Evolutionary conservation across 1,284 basidiomycete genomes (phyloP), one percentile per base, ranked within the genome.

Genomic region (Mycena sp.): DNA sequence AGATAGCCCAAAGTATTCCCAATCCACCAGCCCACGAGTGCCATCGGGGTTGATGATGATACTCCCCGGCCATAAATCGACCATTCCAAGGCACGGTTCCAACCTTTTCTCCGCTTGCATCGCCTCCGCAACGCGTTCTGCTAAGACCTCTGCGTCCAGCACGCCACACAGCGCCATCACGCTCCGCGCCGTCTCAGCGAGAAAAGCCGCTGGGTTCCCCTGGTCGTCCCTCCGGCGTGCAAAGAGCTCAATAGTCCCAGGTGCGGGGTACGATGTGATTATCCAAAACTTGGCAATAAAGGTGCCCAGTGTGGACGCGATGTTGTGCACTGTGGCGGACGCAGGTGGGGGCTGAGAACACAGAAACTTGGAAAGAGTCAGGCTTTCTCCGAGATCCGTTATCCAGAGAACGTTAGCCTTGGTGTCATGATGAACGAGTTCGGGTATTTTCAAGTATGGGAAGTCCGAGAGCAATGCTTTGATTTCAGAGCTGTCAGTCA

Each of bases 1-100:
- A 10, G 73, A 72, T 28, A 62, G 55, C 37, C 74, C 72, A 55
- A 75, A 75, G 57, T 75, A 72, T 45, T 74, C 74, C 74, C 73
- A 74, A 49, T 74, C 73, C 17, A 75, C 67, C 43, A 75, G 66
- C 6, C 72, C 69, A 37, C 63, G 69, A 11, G 49, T 58, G 29
- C 60, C 64, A 40, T 64, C 60, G 29, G 28, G 19, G 6, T 69
- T 59, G 28, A 75, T 65, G 35, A 75, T 61, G n/a, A 75, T 67
- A 54, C 66, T 74, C 29, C 67, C 73, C 14, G 73, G 72, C 73
- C 74, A 74, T 45, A 75, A 71, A 54, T 75, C 73, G 11, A 69
- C 71, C 73, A 74, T 75, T 2, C 71, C 71, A n/a, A 72, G 54
- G 51, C 72, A 72, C n/a, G 55, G 60, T 14, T 73, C 69, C 11